Base-by-base conservation (phyloP, 1,284 basidiomycete genomes). In the Agaricales sp. region DNA sequence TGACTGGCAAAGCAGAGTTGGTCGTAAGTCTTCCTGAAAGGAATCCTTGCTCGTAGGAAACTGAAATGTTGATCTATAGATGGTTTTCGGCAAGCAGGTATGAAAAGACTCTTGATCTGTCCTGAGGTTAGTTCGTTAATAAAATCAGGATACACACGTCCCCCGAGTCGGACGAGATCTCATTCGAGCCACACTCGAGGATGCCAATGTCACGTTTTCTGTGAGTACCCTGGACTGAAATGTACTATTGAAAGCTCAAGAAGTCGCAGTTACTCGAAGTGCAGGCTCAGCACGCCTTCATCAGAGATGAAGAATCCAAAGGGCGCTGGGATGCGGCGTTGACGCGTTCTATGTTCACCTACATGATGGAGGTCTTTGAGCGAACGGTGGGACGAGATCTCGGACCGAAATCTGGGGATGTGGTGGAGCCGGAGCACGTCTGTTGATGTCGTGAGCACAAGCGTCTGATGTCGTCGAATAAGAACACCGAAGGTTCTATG, bases 71-170 rank as follows among this genome's bases (percentile, higher is more conserved):
- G 47, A 46, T 51, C 38, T 37, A 19, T 53, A 88, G 86, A 86
- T 95, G 82, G 90, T 95, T 47, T 95, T 95, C 59, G 92, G 92
- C 14, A 93, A 93, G 62, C 90, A 93, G 73, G 89, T 81, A 53
- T 55, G 66, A 46, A 37, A 38, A n/a, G 46, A 25, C 37, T n/a
- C 2, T 35, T 18, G 4, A n/a, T 39, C 1, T 8, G 14, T n/a
- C 25, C 46, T 52, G 23, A 68, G 73, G 70, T 67, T 21, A 57
- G 64, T 24, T 52, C 46, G n/a, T 46, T 12, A 43, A 45, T 25
- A 25, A 12, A 19, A 16, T 6, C 47, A 85, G 81, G 89, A 92
- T 63, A 95, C 91, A 0, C 91, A 94, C 58, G 90, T 94, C 44
- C 88, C 91, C 19, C 81, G 91, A 26, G 75, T 69, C 13, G 92